Percentiles rank a stretch among this genome's conserved stretches.
Evolutionary conservation across 208 protist species (phyloP).

Genomic region (Acanthamoeba castellanii): DNA sequence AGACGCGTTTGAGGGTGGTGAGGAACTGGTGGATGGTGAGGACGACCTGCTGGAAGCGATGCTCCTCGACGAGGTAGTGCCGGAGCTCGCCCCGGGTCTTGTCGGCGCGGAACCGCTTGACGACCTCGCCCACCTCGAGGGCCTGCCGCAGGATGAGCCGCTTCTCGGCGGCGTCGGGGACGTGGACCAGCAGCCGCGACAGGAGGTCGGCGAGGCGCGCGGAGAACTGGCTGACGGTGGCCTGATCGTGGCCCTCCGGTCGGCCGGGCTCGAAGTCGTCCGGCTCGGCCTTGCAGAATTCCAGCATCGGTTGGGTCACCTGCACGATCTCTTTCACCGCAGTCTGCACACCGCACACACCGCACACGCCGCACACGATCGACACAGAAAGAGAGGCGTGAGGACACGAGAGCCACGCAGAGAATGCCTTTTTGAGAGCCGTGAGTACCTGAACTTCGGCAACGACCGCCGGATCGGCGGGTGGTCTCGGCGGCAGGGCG

Average conservation of each 20-base stretch:
- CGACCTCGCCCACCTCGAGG: background rate
- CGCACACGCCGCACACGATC: background rate
- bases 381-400: no score
- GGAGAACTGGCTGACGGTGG: background rate
- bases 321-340: conserved; percentile 1
- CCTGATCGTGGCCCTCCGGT: background rate
- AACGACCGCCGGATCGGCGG: background rate
- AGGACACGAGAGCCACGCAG: no score
- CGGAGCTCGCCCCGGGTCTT: background rate
- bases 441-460: background rate
- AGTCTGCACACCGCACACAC: background rate
- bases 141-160: background rate
- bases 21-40: background rate
- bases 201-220: background rate
- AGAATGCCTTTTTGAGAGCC: background rate
- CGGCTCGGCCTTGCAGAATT: background rate
- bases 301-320: background rate
- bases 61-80: background rate
- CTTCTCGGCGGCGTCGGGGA: background rate
- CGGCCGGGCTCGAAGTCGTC: background rate
- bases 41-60: background rate
- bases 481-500: background rate
- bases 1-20: background rate
- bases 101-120: background rate
- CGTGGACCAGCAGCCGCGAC: background rate